These are phyloP conservation scores for Diaporthe caulivora DNA, from an alignment of 2,329 filamentous ascomycete species.

Conservation along the genomic window DNA sequence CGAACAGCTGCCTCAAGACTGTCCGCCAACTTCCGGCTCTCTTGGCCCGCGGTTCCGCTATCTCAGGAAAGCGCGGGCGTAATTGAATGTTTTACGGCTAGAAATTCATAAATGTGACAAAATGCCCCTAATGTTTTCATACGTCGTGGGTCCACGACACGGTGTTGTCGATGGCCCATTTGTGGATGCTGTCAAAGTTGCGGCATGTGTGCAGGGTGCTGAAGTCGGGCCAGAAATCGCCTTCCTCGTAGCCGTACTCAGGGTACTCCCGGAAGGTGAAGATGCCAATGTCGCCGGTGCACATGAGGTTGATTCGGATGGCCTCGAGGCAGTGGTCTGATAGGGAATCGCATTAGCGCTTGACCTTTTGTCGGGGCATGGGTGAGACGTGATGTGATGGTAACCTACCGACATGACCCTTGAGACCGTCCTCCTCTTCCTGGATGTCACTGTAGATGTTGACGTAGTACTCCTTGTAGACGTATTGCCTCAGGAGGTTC, in stretches of 20 bases:
- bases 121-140: slow-evolving; percentile 39
- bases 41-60: neutral
- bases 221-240: slow-evolving; percentile 67
- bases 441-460: slow-evolving; percentile 43
- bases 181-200: slow-evolving; percentile 63
- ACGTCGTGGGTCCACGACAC: slow-evolving; percentile 54
- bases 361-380: rapidly evolving
- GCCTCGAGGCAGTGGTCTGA: slow-evolving; percentile 67
- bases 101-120: neutral
- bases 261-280: slow-evolving; percentile 65
- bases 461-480: slow-evolving; percentile 62
- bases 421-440: slow-evolving; percentile 53
- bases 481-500: slow-evolving; percentile 61
- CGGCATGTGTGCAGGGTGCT: slow-evolving; percentile 66
- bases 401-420: slow-evolving; percentile 57
- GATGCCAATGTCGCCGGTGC: slow-evolving; percentile 66
- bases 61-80: neutral
- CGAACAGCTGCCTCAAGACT: slow-evolving; percentile 16
- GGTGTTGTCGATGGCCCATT: slow-evolving; percentile 66
- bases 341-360: neutral
- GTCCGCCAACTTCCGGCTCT: slow-evolving; percentile 15
- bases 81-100: neutral
- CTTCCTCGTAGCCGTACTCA: slow-evolving; percentile 54
- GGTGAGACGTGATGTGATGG: slow-evolving; percentile 29
- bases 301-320: slow-evolving; percentile 65